Evolutionary conservation across 106 monocot genomes (phyloP).

Genomic region (Alisma plantagoaquatica): DNA sequence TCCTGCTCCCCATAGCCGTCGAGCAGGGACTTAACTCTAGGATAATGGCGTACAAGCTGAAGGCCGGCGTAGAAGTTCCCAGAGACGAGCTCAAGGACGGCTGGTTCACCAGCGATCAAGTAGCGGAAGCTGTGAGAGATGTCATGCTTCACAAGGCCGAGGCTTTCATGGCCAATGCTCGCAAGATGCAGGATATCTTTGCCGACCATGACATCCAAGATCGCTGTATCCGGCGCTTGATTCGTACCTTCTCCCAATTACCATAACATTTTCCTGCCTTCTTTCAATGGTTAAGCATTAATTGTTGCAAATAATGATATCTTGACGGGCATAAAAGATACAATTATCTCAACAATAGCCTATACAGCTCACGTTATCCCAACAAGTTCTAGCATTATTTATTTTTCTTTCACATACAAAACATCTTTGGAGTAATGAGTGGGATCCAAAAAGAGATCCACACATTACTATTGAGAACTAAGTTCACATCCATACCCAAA

Average conservation of each 20-base stretch:
- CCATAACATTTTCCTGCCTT: not conserved
- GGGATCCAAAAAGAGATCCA: too few relatives aligned
- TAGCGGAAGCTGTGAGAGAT: slow-evolving; percentile 6
- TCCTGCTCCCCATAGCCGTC: slow-evolving; percentile 12
- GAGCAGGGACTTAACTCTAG: slow-evolving; percentile 19
- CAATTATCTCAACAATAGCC: not conserved
- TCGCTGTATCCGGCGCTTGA: too few relatives aligned
- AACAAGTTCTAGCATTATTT: not conserved
- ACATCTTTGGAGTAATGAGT: too few relatives aligned
- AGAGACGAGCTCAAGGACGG: slow-evolving; percentile 16
- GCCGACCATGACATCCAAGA: too few relatives aligned
- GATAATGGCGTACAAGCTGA: slow-evolving; percentile 5
- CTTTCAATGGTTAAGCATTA: not conserved
- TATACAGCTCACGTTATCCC: not conserved
- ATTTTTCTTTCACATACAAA: too few relatives aligned
- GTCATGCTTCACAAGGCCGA: slow-evolving; percentile 12
- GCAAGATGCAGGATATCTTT: not conserved
- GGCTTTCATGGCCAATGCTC: not conserved
- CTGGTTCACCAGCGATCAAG: slow-evolving; percentile 4
- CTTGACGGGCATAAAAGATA: not conserved
- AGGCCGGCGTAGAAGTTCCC: slow-evolving; percentile 5
- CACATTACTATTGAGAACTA: too few relatives aligned
- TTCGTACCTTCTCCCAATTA: not conserved
- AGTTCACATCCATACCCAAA: too few relatives aligned
- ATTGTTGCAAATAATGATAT: not conserved